Percentiles rank a stretch among this genome's conserved stretches.
These are phyloP conservation scores for Arachnomyces sp. DNA, from an alignment of 2,329 filamentous ascomycete genomes.

Conservation along the genomic window DNA sequence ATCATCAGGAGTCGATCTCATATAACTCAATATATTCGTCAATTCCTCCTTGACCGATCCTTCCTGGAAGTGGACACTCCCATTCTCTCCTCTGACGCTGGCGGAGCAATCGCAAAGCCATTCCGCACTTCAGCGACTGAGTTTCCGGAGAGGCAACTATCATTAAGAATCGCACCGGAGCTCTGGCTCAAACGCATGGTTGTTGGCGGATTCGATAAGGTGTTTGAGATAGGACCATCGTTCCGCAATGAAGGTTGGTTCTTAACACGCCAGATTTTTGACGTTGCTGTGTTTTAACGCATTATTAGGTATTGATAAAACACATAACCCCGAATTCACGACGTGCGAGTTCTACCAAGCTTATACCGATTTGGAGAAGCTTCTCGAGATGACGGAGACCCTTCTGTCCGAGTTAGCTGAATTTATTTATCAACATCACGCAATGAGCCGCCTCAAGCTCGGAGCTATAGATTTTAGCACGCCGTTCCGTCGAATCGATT, in stretches of 20 bases:
- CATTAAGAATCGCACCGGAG: conserved; percentile 85
- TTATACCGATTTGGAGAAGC: conserved; percentile 65
- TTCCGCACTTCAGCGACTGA: conserved; percentile 76
- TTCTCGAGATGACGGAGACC: conserved; percentile 69
- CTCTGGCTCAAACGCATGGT: conserved; percentile 90
- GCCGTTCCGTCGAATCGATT: conserved; percentile 62
- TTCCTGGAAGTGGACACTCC: conserved; percentile 91
- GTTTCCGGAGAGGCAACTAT: conserved; percentile 62
- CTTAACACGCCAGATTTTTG: background rate
- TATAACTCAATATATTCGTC: conserved; percentile 66
- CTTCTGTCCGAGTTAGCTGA: conserved; percentile 56
- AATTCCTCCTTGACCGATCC: conserved; percentile 61
- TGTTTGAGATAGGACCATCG: conserved; percentile 87
- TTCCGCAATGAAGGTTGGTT: conserved; percentile 83
- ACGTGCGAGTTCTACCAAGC: conserved; percentile 96
- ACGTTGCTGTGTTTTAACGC: conserved; percentile 8
- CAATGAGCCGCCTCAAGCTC: conserved; percentile 40
- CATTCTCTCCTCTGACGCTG: conserved; percentile 71
- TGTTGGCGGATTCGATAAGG: conserved; percentile 75
- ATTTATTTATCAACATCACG: conserved; percentile 42
- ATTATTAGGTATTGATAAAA: conserved; percentile 59
- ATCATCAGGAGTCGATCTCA: conserved; percentile 65
- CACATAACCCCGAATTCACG: conserved; percentile 95
- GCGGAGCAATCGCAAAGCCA: conserved; percentile 80
- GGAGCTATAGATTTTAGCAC: conserved; percentile 45